These are phyloP conservation scores for Pseudogymnoascus sp. DNA, from an alignment of 2,329 filamentous ascomycete genomes.

Conservation along the genomic window DNA sequence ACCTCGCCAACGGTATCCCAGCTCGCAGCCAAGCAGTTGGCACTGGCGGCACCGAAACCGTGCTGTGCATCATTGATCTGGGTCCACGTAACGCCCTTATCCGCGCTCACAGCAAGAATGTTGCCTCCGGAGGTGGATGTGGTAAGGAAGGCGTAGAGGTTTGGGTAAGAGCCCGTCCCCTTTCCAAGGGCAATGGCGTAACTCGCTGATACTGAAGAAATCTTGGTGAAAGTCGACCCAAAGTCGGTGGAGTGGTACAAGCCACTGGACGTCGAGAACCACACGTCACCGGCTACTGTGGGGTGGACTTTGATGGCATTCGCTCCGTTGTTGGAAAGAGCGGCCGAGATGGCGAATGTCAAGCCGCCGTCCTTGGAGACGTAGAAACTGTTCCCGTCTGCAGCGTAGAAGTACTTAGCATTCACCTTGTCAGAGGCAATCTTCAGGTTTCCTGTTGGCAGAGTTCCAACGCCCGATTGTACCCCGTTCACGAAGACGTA, in stretches of 20 bases:
- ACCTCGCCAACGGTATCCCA: conserved; percentile 25
- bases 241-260: conserved; percentile 47
- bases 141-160: conserved; percentile 25
- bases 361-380: conserved; percentile 41
- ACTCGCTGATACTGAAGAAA: conserved; percentile 15
- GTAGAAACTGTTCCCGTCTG: conserved; percentile 32
- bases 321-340: conserved; percentile 37
- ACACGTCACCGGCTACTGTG: conserved; percentile 50
- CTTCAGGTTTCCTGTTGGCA: not conserved
- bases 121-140: conserved; percentile 18
- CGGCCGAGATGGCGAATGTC: conserved; percentile 36
- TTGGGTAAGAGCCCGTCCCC: conserved; percentile 18
- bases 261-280: conserved; percentile 46
- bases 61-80: conserved; percentile 23
- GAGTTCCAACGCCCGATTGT: not conserved
- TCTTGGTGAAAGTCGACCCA: conserved; percentile 33
- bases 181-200: conserved; percentile 22
- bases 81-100: conserved; percentile 24
- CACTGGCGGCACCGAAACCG: conserved; percentile 23
- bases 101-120: conserved; percentile 23
- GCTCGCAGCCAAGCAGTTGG: conserved; percentile 25
- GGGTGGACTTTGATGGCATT: conserved; percentile 51
- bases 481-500: conserved; percentile 27
- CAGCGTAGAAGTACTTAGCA: conserved; percentile 36
- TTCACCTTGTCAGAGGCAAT: conserved; percentile 48